These are phyloP conservation scores for Globisporangium apiculatum DNA, from an alignment of 352 stramenopile genomes.

Conservation along the genomic window DNA sequence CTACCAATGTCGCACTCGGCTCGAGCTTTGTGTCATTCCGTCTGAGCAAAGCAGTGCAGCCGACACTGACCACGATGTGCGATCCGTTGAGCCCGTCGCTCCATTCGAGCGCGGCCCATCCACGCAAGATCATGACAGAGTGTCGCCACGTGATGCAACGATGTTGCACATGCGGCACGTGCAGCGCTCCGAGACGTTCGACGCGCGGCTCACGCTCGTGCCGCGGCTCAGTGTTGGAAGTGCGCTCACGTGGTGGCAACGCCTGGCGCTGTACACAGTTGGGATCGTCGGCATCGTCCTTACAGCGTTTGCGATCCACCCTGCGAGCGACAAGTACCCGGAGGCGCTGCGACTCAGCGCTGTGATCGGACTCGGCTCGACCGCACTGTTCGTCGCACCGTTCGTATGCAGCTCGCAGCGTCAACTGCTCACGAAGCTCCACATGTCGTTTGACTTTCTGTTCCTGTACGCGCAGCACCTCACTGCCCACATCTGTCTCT, in stretches of 20 bases:
- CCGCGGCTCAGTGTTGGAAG: background rate
- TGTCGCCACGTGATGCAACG: background rate
- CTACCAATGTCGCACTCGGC: slow-evolving; percentile 6
- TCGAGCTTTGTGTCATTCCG: background rate
- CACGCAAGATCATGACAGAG: background rate
- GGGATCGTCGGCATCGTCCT: slow-evolving; percentile 2
- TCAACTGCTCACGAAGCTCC: slow-evolving; percentile 10
- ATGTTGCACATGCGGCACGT: slow-evolving; percentile 6
- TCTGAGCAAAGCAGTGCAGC: too few relatives aligned
- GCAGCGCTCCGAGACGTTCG: slow-evolving; percentile 2
- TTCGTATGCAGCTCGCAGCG: slow-evolving; percentile 10
- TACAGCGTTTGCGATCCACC: slow-evolving; percentile 5
- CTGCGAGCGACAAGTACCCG: background rate
- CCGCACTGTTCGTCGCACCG: background rate
- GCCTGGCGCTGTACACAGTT: background rate
- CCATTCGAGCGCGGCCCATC: background rate
- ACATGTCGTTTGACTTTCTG: slow-evolving; percentile 15
- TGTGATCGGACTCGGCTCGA: background rate
- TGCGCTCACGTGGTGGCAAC: background rate
- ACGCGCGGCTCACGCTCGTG: background rate
- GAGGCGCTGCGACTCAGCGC: background rate
- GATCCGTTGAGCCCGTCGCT: too few relatives aligned
- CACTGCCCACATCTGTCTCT: slow-evolving; percentile 6
- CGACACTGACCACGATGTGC: too few relatives aligned
- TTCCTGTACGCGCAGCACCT: slow-evolving; percentile 14